Conservation (phyloP, 225 moss, liverwort and hornwort species). For the Antitrichia curtipendula region DNA sequence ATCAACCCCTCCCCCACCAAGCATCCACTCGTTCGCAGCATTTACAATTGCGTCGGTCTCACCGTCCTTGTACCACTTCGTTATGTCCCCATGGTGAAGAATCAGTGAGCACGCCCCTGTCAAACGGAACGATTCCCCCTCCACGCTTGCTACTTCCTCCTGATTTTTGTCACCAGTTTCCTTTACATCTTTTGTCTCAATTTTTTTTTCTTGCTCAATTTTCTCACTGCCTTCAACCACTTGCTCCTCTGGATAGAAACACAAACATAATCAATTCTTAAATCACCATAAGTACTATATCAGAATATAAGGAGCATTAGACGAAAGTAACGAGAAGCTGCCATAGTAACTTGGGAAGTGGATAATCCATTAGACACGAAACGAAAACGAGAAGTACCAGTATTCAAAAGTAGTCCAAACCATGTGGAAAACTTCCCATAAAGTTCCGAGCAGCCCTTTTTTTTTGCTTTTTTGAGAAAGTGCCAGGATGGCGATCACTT, state of each 20-base stretch:
- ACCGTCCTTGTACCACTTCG: constrained; percentile 57
- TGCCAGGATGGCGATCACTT: too few species aligned
- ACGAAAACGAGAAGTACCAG: neutral
- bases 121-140: constrained; percentile 38
- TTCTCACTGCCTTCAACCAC: neutral
- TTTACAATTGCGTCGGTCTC: constrained; percentile 74
- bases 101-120: constrained; percentile 52
- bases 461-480: too few species aligned
- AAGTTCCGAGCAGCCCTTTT: too few species aligned
- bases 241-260: constrained; percentile 1
- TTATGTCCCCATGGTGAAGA: constrained; percentile 56
- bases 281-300: neutral
- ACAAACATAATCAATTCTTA: neutral
- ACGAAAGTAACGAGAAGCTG: neutral
- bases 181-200: neutral
- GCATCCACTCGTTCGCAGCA: constrained; percentile 65
- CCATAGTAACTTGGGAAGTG: neutral
- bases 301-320: neutral
- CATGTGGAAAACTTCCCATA: neutral
- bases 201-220: neutral
- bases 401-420: neutral
- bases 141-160: neutral
- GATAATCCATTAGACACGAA: neutral
- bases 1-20: constrained; percentile 87
- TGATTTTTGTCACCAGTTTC: neutral